A percentile compares a stretch with the other conserved stretches of the same genome.
Conservation (phyloP, 2,329 filamentous ascomycete genomes). For the Curvularia spicifera region DNA sequence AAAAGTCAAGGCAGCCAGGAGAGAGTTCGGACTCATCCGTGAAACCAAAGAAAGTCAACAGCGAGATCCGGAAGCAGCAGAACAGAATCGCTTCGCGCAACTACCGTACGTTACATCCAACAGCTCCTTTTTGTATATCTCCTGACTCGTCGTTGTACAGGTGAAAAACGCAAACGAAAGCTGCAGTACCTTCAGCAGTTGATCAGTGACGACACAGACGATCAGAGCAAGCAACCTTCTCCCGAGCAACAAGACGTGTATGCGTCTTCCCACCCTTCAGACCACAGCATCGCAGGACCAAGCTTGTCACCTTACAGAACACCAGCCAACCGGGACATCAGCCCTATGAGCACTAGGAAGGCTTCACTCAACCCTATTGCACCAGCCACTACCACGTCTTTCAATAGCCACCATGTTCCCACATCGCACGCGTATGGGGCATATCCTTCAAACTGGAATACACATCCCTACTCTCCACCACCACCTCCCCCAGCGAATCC, state of each 20-base stretch:
- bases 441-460: constrained; percentile 26
- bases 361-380: constrained; percentile 18
- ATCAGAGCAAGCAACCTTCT: constrained; percentile 23
- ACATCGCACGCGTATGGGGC: constrained; percentile 22
- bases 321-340: constrained; percentile 20
- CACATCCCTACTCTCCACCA: constrained; percentile 23
- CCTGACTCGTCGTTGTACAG: constrained; percentile 26
- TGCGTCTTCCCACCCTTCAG: constrained; percentile 27
- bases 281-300: constrained; percentile 19
- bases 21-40: constrained; percentile 20
- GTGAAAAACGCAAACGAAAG: constrained; percentile 48
- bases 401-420: constrained; percentile 19
- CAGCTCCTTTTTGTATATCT: background rate
- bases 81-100: constrained; percentile 49
- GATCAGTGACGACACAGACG: constrained; percentile 32
- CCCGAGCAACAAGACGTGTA: constrained; percentile 22
- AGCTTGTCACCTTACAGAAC: constrained; percentile 15
- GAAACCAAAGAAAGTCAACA: constrained; percentile 46
- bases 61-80: constrained; percentile 48
- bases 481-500: constrained; percentile 22
- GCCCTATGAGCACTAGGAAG: constrained; percentile 15
- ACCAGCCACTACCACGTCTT: constrained; percentile 16
- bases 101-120: constrained; percentile 37
- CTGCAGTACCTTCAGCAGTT: constrained; percentile 46
- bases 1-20: constrained; percentile 14